Evolutionary conservation across 352 stramenopile species (phyloP).

Genomic region (Phytophthora colocasiae): DNA sequence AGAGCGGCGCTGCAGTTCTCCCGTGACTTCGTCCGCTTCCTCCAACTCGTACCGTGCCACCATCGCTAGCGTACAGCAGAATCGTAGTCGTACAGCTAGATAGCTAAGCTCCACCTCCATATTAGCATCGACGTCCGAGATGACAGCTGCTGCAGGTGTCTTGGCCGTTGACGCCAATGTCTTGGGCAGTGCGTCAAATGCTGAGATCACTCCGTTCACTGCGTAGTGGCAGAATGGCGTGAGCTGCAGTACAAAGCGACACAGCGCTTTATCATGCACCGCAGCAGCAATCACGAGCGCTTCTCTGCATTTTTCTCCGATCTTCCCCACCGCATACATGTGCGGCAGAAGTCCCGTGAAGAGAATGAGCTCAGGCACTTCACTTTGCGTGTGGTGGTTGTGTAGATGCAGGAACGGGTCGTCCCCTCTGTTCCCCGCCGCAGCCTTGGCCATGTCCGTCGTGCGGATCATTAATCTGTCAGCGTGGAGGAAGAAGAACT

Average conservation of each 20-base stretch:
- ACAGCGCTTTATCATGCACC: constrained; percentile 78
- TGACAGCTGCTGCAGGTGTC: constrained; percentile 21
- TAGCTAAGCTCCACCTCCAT: constrained; percentile 64
- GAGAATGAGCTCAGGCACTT: constrained; percentile 81
- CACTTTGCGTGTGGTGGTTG: constrained; percentile 49
- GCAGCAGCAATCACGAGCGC: constrained; percentile 82
- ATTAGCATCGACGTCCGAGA: constrained; percentile 31
- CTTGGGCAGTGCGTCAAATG: constrained; percentile 83
- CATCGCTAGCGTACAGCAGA: constrained; percentile 87
- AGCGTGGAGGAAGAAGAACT: constrained; percentile 88
- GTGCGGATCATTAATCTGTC: constrained; percentile 62
- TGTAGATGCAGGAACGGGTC: constrained; percentile 45
- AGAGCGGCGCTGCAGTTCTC: constrained; percentile 50
- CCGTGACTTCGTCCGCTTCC: constrained; percentile 52
- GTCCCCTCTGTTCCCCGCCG: constrained; percentile 10
- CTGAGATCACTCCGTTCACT: constrained; percentile 84
- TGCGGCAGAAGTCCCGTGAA: constrained; percentile 86
- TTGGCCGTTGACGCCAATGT: constrained; percentile 49
- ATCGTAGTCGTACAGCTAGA: constrained; percentile 74
- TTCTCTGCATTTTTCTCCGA: constrained; percentile 86
- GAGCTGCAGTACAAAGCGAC: constrained; percentile 84
- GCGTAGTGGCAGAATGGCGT: constrained; percentile 90
- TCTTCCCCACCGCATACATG: constrained; percentile 85
- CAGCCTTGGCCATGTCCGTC: constrained; percentile 35
- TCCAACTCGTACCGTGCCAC: constrained; percentile 77